A percentile compares a stretch with the other conserved stretches of the same genome.
phyloP scores from a whole-genome alignment of 768 basidiomycete species.

The Pholiota microspora region DNA sequence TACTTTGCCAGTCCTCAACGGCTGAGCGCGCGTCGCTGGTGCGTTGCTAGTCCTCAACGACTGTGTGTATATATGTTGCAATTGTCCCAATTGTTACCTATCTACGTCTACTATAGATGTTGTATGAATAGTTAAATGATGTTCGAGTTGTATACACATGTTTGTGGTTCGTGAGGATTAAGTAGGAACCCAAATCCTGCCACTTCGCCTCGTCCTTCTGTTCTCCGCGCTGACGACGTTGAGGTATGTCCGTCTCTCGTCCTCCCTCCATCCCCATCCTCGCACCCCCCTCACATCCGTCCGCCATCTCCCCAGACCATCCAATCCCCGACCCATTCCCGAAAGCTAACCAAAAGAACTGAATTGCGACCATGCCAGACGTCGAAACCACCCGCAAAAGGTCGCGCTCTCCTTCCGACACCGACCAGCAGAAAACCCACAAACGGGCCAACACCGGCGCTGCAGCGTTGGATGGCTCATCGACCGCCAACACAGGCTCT shows the following conservation, averaged over 20 bases:
- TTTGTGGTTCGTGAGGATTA: constrained; percentile 20
- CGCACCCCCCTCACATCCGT: constrained; percentile 59
- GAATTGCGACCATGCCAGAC: constrained; percentile 78
- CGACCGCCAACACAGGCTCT: constrained; percentile 45
- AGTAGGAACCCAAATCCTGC: too few species aligned
- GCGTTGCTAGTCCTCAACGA: not conserved
- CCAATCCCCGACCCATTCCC: constrained; percentile 22
- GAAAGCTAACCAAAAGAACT: constrained; percentile 33
- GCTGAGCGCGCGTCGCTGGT: not conserved
- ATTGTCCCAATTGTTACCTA: too few species aligned
- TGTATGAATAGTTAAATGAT: not conserved
- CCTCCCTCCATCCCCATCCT: constrained; percentile 38
- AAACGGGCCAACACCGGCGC: constrained; percentile 85
- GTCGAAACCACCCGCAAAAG: constrained; percentile 82
- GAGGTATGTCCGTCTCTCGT: constrained; percentile 28
- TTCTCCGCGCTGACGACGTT: too few species aligned
- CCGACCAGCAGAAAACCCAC: constrained; percentile 73
- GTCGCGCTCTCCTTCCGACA: constrained; percentile 83
- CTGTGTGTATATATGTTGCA: not conserved
- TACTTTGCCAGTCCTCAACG: constrained; percentile 1
- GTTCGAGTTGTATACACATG: constrained; percentile 22
- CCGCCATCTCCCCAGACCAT: constrained; percentile 42
- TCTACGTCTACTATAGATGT: not conserved
- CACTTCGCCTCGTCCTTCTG: too few species aligned
- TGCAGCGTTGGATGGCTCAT: constrained; percentile 62